These are phyloP conservation scores for Helianthus tuberosus DNA, from an alignment of 129 eudicot genomes.

Conservation along the genomic window DNA sequence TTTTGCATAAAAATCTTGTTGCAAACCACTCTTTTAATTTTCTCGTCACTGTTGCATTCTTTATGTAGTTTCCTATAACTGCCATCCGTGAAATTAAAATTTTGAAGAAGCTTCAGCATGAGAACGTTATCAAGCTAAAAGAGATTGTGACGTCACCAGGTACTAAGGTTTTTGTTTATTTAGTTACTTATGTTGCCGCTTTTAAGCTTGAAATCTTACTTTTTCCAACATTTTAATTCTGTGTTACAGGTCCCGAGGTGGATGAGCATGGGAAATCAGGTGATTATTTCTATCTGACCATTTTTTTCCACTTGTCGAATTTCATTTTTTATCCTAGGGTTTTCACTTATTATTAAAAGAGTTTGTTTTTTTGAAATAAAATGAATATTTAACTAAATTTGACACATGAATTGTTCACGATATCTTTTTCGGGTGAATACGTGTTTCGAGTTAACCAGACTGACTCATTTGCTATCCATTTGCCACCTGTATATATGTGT, in stretches of 20 bases:
- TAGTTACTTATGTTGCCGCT: not conserved
- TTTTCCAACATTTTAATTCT: not conserved
- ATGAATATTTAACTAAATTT: not conserved
- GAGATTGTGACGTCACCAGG: constrained; percentile 77
- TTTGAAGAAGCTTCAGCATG: constrained; percentile 70
- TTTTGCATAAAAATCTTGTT: not conserved
- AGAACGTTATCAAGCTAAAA: constrained; percentile 60
- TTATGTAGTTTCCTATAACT: constrained; percentile 59
- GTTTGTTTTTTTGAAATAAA: not conserved
- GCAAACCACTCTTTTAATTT: constrained; percentile 13
- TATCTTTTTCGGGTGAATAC: not conserved
- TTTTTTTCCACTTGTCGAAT: constrained; percentile 4
- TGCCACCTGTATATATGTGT: constrained; percentile 6
- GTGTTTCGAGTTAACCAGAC: not conserved
- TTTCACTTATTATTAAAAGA: not conserved
- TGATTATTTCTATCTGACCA: constrained; percentile 6
- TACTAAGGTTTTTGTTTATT: constrained; percentile 17
- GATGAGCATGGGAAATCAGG: constrained; percentile 65
- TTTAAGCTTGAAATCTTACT: constrained; percentile 9
- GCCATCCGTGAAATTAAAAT: constrained; percentile 78
- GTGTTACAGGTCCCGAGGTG: constrained; percentile 49
- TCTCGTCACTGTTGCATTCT: not conserved
- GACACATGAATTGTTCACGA: not conserved
- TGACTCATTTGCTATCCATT: not conserved
- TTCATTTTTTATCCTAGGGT: not conserved